Evolutionary conservation across 331 rosid species (phyloP).

Genomic region (Malus hybrid): DNA sequence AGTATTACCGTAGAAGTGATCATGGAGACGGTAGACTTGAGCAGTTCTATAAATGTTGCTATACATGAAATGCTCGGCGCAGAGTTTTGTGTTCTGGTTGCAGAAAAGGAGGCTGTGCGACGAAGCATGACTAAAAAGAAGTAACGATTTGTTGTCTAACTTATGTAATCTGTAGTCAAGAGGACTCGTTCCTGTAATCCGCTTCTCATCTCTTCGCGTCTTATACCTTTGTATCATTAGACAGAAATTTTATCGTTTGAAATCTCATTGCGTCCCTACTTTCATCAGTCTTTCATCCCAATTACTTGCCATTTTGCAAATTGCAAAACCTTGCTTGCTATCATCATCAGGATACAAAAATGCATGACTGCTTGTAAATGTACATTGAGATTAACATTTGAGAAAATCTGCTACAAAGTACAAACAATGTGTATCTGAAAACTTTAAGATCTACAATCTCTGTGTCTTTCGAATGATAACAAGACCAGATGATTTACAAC

Average conservation of each 20-base stretch:
- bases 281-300: too few species aligned
- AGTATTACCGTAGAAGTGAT: slow-evolving; percentile 48
- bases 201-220: not conserved
- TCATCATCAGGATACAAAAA: not conserved
- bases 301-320: not conserved
- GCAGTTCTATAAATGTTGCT: slow-evolving; percentile 51
- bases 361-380: not conserved
- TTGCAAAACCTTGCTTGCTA: not conserved
- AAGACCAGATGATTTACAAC: not conserved
- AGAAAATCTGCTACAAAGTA: not conserved
- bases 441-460: not conserved
- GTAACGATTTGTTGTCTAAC: slow-evolving; percentile 11
- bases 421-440: not conserved
- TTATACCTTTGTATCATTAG: not conserved
- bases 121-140: slow-evolving; percentile 50
- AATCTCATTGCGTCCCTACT: too few species aligned
- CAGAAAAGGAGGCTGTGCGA: slow-evolving; percentile 63
- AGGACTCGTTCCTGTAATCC: not conserved
- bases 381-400: not conserved
- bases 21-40: slow-evolving; percentile 41
- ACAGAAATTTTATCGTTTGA: not conserved
- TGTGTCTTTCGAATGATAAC: not conserved
- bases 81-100: slow-evolving; percentile 67
- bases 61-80: slow-evolving; percentile 84
- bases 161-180: not conserved